A percentile compares a stretch with the other conserved stretches of the same genome.
These are phyloP conservation scores for Canna indica DNA, from an alignment of 176 grass and related monocot species.

Conservation along the genomic window DNA sequence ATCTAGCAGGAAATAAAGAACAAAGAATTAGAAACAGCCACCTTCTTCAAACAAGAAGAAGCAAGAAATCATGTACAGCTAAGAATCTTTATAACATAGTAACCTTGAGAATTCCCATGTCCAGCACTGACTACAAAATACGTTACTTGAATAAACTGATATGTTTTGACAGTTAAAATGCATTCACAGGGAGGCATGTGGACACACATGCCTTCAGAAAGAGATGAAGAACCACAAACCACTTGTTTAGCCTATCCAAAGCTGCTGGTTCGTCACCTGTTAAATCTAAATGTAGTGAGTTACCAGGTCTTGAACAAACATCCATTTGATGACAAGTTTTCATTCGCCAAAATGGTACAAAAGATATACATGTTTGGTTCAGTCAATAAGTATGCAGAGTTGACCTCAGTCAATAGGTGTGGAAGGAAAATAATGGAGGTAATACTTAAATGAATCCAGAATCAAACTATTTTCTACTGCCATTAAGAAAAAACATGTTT, in stretches of 20 bases:
- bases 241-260: background rate
- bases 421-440: background rate
- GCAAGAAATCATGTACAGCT: too few relatives aligned
- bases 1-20: background rate
- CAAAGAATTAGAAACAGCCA: background rate
- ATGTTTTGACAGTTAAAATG: too few relatives aligned
- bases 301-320: background rate
- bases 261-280: background rate
- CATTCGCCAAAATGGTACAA: background rate
- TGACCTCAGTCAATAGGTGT: background rate
- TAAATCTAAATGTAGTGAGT: background rate
- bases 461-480: background rate
- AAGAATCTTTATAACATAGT: too few relatives aligned
- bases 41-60: background rate
- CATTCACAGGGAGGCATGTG: background rate
- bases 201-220: background rate
- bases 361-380: too few relatives aligned
- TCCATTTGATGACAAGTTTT: background rate
- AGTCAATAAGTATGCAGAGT: background rate
- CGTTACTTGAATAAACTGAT: too few relatives aligned
- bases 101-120: too few relatives aligned
- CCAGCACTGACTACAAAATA: too few relatives aligned
- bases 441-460: background rate
- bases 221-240: background rate
- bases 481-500: background rate